Conservation (phyloP, 768 basidiomycete genomes). For the Tremella fuciformis region DNA sequence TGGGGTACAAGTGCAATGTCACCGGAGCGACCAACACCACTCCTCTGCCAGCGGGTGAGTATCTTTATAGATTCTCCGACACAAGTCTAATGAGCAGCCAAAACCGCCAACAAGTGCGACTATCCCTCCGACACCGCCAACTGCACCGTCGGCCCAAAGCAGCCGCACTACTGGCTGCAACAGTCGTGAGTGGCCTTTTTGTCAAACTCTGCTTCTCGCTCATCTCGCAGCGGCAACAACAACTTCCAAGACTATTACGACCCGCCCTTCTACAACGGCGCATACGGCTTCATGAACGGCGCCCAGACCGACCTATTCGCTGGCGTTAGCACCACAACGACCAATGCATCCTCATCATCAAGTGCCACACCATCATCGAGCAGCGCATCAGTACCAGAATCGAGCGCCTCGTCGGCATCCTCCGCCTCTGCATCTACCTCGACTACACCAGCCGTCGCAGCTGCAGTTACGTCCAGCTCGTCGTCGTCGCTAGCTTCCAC, state of each 20-base stretch:
- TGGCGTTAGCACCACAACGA: constrained; percentile 1
- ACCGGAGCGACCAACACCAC: constrained; percentile 39
- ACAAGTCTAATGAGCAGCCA: constrained; percentile 22
- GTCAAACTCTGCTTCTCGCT: neutral
- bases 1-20: constrained; percentile 46
- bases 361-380: neutral
- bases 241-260: constrained; percentile 42
- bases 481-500: neutral
- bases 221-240: constrained; percentile 28
- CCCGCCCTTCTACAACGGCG: constrained; percentile 50
- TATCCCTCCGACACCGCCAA: constrained; percentile 42
- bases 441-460: neutral
- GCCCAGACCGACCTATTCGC: constrained; percentile 50
- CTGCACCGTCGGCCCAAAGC: constrained; percentile 48
- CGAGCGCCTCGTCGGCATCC: neutral
- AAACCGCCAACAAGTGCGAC: constrained; percentile 47
- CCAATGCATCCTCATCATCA: neutral
- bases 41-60: constrained; percentile 41
- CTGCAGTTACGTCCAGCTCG: neutral
- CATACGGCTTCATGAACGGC: constrained; percentile 50
- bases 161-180: constrained; percentile 50
- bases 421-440: neutral
- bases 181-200: constrained; percentile 14
- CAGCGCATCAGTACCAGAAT: neutral
- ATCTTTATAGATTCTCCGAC: neutral